Conservation (phyloP, 495 filamentous ascomycete species). For the Penicillium bialowiezense region DNA sequence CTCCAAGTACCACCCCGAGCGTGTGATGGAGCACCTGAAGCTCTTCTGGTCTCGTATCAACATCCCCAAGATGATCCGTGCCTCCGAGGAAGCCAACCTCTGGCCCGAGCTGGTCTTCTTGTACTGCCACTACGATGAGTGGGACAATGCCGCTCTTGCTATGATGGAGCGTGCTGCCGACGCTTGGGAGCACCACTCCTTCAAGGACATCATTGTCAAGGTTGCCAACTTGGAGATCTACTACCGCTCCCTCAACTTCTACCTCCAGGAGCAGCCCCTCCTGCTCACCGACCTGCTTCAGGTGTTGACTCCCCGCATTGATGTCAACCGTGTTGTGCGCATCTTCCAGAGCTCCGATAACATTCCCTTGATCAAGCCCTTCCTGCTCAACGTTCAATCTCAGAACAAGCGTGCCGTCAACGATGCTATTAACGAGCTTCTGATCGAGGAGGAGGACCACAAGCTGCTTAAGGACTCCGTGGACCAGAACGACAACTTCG, state of each 20-base stretch:
- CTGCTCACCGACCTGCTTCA: constrained; percentile 94
- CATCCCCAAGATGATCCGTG: constrained; percentile 95
- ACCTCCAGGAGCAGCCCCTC: constrained; percentile 93
- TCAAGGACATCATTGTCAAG: constrained; percentile 99
- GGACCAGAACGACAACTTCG: constrained; percentile 98
- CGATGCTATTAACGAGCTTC: constrained; percentile 94
- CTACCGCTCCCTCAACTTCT: constrained; percentile 97
- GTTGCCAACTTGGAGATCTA: constrained; percentile 99
- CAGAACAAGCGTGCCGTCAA: constrained; percentile 99
- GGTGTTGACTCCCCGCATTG: constrained; percentile 85
- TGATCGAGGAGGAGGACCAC: constrained; percentile 99
- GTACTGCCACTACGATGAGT: constrained; percentile 99
- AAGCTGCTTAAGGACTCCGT: constrained; percentile 98
- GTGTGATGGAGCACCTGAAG: constrained; percentile 97
- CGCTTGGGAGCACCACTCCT: constrained; percentile 99
- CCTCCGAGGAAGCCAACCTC: constrained; percentile 90
- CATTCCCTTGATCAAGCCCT: constrained; percentile 97
- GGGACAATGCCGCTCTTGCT: constrained; percentile 95
- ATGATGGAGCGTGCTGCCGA: constrained; percentile 99
- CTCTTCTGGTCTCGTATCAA: constrained; percentile 99
- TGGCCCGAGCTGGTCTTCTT: constrained; percentile 99
- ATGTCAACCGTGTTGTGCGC: constrained; percentile 96
- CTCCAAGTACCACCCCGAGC: constrained; percentile 94
- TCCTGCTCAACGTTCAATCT: constrained; percentile 91
- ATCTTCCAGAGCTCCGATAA: constrained; percentile 99